Base-by-base conservation (phyloP, 1,139 yeast species). In the Zygoascus meyerae region DNA sequence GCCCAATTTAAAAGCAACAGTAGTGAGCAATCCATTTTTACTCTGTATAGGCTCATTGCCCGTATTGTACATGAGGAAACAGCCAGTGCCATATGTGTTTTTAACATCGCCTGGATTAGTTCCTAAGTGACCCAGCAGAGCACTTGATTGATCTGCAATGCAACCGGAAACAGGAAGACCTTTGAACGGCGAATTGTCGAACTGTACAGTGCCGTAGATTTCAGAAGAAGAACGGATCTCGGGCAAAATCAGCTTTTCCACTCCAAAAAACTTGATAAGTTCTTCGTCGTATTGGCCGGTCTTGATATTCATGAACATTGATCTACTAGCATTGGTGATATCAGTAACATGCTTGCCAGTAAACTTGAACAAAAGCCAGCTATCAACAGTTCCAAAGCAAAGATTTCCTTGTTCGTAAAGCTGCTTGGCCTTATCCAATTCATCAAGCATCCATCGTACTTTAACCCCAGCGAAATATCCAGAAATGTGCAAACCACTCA, bases 1-100 rank as follows among this genome's bases (percentile, higher is more conserved):
- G 36, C 95, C 94, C 68, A 89, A 84, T 85, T 95, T 86, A 71
- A 76, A 90, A 1, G 94, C 95, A 49, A 89, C 76, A 1, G 97
- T 90, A 37, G 97, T 87, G 57, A 90, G 74, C 9, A 95, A 81
- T 42, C 97, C 97, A 62, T 85, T 81, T 37, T 77, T 73, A 36
- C 90, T 80, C 42, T 82, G 77, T 26, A 69, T 67, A 10, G 72
- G 69, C 48, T 57, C 58, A 42, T 72, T 66, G 48, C 97, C 97
- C 2, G 95, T 86, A 68, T 90, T 90, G 73, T 85, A 87, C 55
- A 90, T 73, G 54, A 90, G 68, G 75, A 90, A 90, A 65, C 95
- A 87, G 54, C 97, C 97, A 2, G 97, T 90, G 56, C 97, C 97
- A 63, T 89, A 90, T n/a, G 97, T 90, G 73, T 95, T 86, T 68